A percentile compares a stretch with the other conserved stretches of the same genome.
phyloP scores from a whole-genome alignment of 202 grass and related monocot genomes.

The Panicum virgatum region DNA sequence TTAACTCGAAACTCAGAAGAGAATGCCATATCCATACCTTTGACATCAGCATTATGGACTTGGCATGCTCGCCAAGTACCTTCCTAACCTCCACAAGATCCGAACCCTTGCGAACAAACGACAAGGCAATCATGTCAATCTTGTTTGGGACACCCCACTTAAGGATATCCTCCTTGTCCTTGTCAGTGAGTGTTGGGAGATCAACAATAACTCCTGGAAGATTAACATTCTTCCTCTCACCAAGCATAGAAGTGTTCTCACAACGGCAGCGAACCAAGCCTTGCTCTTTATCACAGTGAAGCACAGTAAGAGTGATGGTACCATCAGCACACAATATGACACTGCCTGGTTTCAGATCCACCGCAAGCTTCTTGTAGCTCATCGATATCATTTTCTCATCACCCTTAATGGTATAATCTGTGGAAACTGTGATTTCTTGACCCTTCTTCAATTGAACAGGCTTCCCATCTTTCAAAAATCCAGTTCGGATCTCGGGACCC shows the following conservation, averaged over 20 bases:
- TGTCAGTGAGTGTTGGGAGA: constrained; percentile 86
- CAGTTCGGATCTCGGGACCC: constrained; percentile 94
- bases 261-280: constrained; percentile 74
- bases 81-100: constrained; percentile 74
- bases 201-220: constrained; percentile 93
- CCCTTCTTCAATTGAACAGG: constrained; percentile 76
- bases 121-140: constrained; percentile 94
- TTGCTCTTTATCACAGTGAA: constrained; percentile 60
- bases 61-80: constrained; percentile 77
- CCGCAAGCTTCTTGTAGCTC: constrained; percentile 89
- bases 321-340: constrained; percentile 85
- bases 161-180: constrained; percentile 90
- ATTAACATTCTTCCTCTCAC: constrained; percentile 96
- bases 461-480: constrained; percentile 90
- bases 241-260: constrained; percentile 77
- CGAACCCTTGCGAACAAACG: constrained; percentile 89
- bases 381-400: constrained; percentile 78
- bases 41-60: constrained; percentile 91
- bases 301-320: constrained; percentile 72
- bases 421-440: constrained; percentile 76
- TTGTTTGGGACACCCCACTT: constrained; percentile 89
- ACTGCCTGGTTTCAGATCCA: constrained; percentile 75
- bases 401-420: constrained; percentile 83
- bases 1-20: not conserved
- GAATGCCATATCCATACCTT: constrained; percentile 49